A percentile compares a stretch with the other conserved stretches of the same genome.
phyloP scores from a whole-genome alignment of 73 alveolate genomes.

The Tetrahymena malaccensis region DNA sequence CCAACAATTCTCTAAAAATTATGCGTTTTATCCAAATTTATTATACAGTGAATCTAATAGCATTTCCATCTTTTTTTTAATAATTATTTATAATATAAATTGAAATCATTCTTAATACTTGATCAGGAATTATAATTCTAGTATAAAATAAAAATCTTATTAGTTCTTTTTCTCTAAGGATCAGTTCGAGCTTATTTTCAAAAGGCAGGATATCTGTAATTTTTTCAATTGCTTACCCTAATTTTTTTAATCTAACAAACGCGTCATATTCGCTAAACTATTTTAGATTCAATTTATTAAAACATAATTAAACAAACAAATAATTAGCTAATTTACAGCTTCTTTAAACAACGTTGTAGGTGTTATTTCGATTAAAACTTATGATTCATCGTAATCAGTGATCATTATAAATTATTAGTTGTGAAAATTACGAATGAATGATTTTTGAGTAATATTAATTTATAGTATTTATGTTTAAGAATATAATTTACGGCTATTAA shows the following conservation, averaged over 20 bases:
- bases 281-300: not conserved
- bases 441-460: not conserved
- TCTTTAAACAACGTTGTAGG: not conserved
- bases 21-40: not conserved
- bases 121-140: not conserved
- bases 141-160: not conserved
- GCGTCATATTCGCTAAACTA: not conserved
- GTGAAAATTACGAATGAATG: not conserved
- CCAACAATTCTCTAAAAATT: not conserved
- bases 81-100: not conserved
- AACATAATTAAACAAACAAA: not conserved
- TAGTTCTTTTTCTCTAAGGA: not conserved
- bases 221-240: not conserved
- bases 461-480: not conserved
- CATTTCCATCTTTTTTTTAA: not conserved
- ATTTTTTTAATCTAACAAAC: not conserved
- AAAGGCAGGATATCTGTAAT: not conserved
- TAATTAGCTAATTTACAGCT: not conserved
- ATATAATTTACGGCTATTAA: not conserved
- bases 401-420: not conserved
- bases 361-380: not conserved
- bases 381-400: not conserved
- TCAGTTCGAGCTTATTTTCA: not conserved
- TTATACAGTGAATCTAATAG: not conserved
- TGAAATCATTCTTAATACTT: not conserved